phyloP scores from a whole-genome alignment of 1,284 basidiomycete species.

The Puccinia sorghi region DNA sequence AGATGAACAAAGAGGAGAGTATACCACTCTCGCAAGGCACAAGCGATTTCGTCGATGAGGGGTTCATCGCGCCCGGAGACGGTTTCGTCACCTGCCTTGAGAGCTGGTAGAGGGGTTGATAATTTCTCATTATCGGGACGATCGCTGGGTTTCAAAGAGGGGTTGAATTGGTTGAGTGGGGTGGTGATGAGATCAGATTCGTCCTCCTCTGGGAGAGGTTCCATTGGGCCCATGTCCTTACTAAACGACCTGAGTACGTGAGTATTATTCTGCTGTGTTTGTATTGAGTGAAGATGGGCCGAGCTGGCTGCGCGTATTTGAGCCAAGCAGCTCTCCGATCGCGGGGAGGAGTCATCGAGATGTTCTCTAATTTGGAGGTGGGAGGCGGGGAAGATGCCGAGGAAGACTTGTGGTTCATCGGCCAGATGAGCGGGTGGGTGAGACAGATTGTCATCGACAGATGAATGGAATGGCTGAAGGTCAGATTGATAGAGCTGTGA shows the following conservation, averaged over 20 bases:
- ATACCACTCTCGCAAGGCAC: constrained; percentile 75
- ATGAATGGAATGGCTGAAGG: constrained; percentile 52
- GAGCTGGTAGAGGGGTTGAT: constrained; percentile 83
- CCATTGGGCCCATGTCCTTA: constrained; percentile 60
- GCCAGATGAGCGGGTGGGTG: constrained; percentile 54
- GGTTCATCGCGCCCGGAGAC: constrained; percentile 77
- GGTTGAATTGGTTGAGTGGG: not conserved
- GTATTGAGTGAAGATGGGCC: constrained; percentile 51
- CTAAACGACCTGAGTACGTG: constrained; percentile 13
- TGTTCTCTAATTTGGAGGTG: constrained; percentile 87
- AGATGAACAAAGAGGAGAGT: constrained; percentile 79
- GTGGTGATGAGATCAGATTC: constrained; percentile 58
- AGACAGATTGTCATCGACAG: constrained; percentile 56
- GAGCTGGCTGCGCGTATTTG: constrained; percentile 39
- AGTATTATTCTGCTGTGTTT: constrained; percentile 21
- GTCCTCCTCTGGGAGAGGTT: constrained; percentile 72
- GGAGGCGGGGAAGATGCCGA: constrained; percentile 91
- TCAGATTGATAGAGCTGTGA: constrained; percentile 51
- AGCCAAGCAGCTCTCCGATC: constrained; percentile 68
- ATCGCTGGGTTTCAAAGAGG: not conserved
- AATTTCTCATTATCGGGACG: constrained; percentile 64
- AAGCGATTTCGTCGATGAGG: constrained; percentile 94
- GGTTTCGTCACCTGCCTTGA: constrained; percentile 90
- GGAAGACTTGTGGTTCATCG: constrained; percentile 74
- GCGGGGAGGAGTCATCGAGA: constrained; percentile 81